Evolutionary conservation across 345 rosid species (phyloP).

Genomic region (Dipteronia sinensis): DNA sequence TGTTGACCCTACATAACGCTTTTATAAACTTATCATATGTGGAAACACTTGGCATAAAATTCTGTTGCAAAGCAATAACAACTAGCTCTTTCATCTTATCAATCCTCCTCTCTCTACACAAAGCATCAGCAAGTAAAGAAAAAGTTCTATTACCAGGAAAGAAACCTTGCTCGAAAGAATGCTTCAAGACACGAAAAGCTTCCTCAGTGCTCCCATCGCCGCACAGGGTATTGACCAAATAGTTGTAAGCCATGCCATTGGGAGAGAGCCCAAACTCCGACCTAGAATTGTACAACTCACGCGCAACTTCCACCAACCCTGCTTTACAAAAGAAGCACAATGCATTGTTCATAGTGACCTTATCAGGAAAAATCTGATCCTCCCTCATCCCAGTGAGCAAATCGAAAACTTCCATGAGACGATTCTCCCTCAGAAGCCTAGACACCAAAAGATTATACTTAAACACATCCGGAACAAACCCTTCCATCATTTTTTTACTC

Average conservation of each 20-base stretch:
- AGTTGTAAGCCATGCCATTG: slow-evolving; percentile 52
- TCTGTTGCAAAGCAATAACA: slow-evolving; percentile 41
- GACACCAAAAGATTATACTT: slow-evolving; percentile 60
- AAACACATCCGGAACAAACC: slow-evolving; percentile 58
- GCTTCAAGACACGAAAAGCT: slow-evolving; percentile 60
- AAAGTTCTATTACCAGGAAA: slow-evolving; percentile 61
- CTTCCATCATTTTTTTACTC: slow-evolving; percentile 45
- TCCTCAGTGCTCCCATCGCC: slow-evolving; percentile 45
- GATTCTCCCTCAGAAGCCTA: slow-evolving; percentile 57
- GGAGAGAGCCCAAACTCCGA: slow-evolving; percentile 59
- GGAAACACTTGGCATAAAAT: slow-evolving; percentile 41
- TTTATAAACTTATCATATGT: slow-evolving; percentile 48
- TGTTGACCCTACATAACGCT: slow-evolving; percentile 58
- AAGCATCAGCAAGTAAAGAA: slow-evolving; percentile 53
- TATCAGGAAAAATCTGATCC: slow-evolving; percentile 50
- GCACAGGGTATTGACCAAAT: slow-evolving; percentile 68
- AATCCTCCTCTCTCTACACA: slow-evolving; percentile 64
- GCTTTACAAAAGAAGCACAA: slow-evolving; percentile 86
- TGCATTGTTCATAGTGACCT: slow-evolving; percentile 59
- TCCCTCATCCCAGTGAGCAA: slow-evolving; percentile 73
- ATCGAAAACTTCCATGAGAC: slow-evolving; percentile 60
- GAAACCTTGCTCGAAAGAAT: slow-evolving; percentile 50
- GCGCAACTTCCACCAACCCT: slow-evolving; percentile 76
- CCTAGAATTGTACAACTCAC: slow-evolving; percentile 61
- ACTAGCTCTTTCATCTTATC: slow-evolving; percentile 67